phyloP scores from a whole-genome alignment of 768 basidiomycete genomes.

The Hypholoma fasciculare region DNA sequence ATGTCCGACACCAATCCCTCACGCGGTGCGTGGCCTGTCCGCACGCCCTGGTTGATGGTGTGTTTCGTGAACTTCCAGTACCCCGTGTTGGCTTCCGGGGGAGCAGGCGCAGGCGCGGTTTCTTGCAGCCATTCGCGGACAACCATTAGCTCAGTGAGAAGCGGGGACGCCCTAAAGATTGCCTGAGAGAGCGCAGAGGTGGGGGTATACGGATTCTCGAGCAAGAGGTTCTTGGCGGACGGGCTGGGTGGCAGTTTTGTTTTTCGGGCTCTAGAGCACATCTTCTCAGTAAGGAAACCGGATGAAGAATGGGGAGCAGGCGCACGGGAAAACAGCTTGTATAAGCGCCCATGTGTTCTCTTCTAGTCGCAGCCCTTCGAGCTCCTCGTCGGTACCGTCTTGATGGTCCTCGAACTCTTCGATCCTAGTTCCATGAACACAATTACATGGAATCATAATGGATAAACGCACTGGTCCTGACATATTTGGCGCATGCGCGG shows the following conservation, averaged over 20 bases:
- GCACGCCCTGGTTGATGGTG: slow-evolving; percentile 62
- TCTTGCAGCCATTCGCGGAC: slow-evolving; percentile 91
- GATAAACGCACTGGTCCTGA: slow-evolving; percentile 52
- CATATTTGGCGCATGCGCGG: slow-evolving; percentile 57
- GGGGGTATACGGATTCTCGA: slow-evolving; percentile 81
- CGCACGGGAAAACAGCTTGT: slow-evolving; percentile 76
- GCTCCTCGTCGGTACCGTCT: slow-evolving; percentile 45
- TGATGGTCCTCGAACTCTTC: slow-evolving; percentile 47
- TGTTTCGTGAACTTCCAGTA: slow-evolving; percentile 87
- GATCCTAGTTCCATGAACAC: slow-evolving; percentile 35
- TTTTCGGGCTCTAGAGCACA: slow-evolving; percentile 61
- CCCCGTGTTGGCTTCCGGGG: slow-evolving; percentile 74
- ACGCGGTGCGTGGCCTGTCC: slow-evolving; percentile 44
- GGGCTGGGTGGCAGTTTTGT: slow-evolving; percentile 48
- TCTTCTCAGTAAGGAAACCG: background rate
- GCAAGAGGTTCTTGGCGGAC: slow-evolving; percentile 55
- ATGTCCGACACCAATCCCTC: slow-evolving; percentile 62
- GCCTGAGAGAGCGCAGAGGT: slow-evolving; percentile 73
- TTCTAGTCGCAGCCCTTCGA: slow-evolving; percentile 69
- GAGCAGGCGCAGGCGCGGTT: slow-evolving; percentile 57
- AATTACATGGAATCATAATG: background rate
- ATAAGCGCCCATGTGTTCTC: slow-evolving; percentile 81
- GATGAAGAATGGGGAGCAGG: slow-evolving; percentile 16
- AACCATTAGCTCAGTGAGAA: slow-evolving; percentile 74
- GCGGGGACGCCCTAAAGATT: slow-evolving; percentile 64